Evolutionary conservation across 2,329 filamentous ascomycete species (phyloP), one percentile per base, ranked within the genome.

Genomic region (Cryphonectria nitschkei): DNA sequence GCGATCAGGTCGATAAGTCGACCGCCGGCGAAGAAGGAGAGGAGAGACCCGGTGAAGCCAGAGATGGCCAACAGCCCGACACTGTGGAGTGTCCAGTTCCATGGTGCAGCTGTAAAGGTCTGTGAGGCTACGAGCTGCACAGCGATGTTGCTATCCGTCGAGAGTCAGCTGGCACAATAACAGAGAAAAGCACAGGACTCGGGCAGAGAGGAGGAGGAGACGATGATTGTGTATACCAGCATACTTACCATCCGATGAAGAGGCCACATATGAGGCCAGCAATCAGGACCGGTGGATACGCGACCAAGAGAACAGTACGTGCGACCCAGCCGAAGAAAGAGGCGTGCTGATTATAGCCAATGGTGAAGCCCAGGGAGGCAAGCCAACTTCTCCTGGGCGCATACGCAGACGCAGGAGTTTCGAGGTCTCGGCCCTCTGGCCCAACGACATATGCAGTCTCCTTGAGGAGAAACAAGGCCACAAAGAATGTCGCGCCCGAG

Each of bases 1-100:
- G 76, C 75, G 13, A 78, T 73, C 26, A 74, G 68, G 70, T 80
- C 79, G 50, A 78, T 76, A 1, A 79, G 70, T 37, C 71, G 72
- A 9, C 78, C 79, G 19, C 63, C 68, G 26, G 63, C 54, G 63
- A 62, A 69, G 63, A 66, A 62, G 16, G 62, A 66, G 54, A 66
- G 26, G n/a, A 69, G 16, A 32, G 68, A 54, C 19, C 68, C 62
- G 26, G 61, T 50, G 39, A 69, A 64, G 50, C 65, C 50, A n/a
- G 58, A 58, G 50, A 60, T 34, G 34, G 68, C 60, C 19, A 70
- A 41, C 41, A 70, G 43, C 13, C 52, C 39, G 19, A 67, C 43
- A n/a, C 63, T 67, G 39, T 63, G 64, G 26, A 70, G 54, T 5
- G 37, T 62, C 62, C 54, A 66, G 37, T 60, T 61, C 68, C 68